These are phyloP conservation scores for Colletotrichum tofieldiae DNA, from an alignment of 2,329 filamentous ascomycete genomes.

Conservation along the genomic window DNA sequence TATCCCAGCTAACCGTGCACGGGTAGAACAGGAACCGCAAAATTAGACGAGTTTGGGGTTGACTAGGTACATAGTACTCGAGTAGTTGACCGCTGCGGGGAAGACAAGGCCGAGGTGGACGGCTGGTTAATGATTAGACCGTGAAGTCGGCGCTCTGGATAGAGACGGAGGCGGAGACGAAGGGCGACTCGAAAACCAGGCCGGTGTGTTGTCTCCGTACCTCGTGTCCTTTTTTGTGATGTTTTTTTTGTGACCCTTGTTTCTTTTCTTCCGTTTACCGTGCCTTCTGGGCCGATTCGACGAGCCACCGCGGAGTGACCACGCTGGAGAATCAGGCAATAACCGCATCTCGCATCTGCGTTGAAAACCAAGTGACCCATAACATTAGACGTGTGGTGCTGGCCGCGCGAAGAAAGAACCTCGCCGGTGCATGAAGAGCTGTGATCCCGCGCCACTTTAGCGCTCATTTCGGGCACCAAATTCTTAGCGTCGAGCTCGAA, in stretches of 20 bases:
- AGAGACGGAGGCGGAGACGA: neutral
- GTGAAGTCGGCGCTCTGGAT: neutral
- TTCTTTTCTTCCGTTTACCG: neutral
- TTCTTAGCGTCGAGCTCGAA: constrained; percentile 3
- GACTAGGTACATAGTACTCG: neutral
- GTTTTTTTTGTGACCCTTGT: neutral
- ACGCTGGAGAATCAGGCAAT: constrained; percentile 1
- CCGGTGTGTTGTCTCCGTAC: neutral
- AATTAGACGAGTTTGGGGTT: constrained; percentile 32
- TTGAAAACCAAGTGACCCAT: neutral
- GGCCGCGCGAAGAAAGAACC: neutral
- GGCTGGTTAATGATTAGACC: neutral
- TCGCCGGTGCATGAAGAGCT: constrained; percentile 3
- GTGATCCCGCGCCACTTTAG: constrained; percentile 6
- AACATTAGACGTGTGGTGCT: neutral
- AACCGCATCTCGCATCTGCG: neutral
- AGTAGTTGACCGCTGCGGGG: constrained; percentile 25
- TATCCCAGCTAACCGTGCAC: constrained; percentile 20
- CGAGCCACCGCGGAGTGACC: neutral
- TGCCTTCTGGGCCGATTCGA: neutral
- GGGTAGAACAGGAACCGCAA: constrained; percentile 27
- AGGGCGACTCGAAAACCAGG: neutral
- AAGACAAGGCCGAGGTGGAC: constrained; percentile 18
- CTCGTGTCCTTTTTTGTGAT: neutral
- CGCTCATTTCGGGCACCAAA: constrained; percentile 20